Evolutionary conservation across 768 basidiomycete species (phyloP), one percentile per base, ranked within the genome.

Genomic region (Zangia roseola): DNA sequence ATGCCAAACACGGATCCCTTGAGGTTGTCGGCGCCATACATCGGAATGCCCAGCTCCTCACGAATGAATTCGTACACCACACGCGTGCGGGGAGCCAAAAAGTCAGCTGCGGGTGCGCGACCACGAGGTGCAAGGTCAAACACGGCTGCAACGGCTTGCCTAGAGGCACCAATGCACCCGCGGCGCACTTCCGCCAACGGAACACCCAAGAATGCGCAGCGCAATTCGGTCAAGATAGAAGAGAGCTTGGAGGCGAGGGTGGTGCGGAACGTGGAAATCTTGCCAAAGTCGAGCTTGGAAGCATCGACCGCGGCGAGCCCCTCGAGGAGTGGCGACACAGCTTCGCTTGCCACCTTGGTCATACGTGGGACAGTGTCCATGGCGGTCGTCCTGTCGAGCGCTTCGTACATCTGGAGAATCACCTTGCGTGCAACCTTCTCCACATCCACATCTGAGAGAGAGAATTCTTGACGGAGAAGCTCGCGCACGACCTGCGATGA

Each of bases 1-100:
- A 84, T 74, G 8, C 88, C 86, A 45, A 78, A 78, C 53, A 71
- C 78, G 55, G 82, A 86, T 8, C 70, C 67, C 35, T 73, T 70
- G 52, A 82, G 73, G 60, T 93, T 93, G 57, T 89, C 87, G 8
- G 76, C 72, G 14, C 90, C 90, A 54, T 91, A 82, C 87, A 91
- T 92, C 55, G 73, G 72, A 52, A 92, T 80, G n/a, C 87, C 88
- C 24, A 93, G 71, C 8, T 75, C 78, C 19, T 79, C 50, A 28
- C 91, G 76, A 6, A 94, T 79, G 53, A 83, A 94, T 63, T 88
- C 83, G 66, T 94, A 94, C 20, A 93, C 65, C 6, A 80, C 71
- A 10, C 81, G 76, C 4, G 89, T 90, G 16, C 67, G 58, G 0
- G 67, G 56, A 1, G 67, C 62, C 34, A 94, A 75, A 67, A 74